Conservation (phyloP, 1,284 basidiomycete species). For the Anthracocystis setariae region DNA sequence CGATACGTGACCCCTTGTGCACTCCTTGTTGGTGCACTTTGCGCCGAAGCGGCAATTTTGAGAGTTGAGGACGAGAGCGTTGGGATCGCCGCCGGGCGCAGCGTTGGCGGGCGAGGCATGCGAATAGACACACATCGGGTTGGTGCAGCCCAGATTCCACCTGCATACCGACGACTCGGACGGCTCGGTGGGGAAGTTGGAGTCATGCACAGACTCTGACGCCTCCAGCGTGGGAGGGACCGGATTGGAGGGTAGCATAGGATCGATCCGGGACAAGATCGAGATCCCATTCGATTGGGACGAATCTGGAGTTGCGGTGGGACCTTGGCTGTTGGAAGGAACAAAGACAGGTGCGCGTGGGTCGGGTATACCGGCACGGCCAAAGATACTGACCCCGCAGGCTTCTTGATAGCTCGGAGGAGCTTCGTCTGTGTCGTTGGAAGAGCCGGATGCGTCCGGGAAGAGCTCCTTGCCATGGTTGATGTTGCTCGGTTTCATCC, state of each 20-base stretch:
- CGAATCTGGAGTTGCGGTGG: not conserved
- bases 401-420: conserved; percentile 2
- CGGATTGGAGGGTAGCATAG: conserved; percentile 60
- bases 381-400: conserved; percentile 55
- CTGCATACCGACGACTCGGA: conserved; percentile 55
- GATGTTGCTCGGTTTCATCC: not conserved
- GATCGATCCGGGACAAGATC: conserved; percentile 58
- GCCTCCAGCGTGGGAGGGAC: conserved; percentile 9
- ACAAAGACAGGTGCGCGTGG: conserved; percentile 60
- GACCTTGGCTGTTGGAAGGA: conserved; percentile 18
- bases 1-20: conserved; percentile 59
- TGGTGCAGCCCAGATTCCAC: conserved; percentile 60
- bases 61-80: conserved; percentile 59
- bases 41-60: conserved; percentile 56
- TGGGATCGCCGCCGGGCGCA: conserved; percentile 38
- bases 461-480: conserved; percentile 17
- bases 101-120: conserved; percentile 62
- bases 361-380: conserved; percentile 59
- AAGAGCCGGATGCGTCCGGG: conserved; percentile 3
- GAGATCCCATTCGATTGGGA: conserved; percentile 21
- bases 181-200: conserved; percentile 54
- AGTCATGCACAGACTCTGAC: not conserved
- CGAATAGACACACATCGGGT: conserved; percentile 61
- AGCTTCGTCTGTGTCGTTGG: not conserved
- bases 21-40: conserved; percentile 57